Conservation (phyloP, 192 early-diverging fungal genomes). For the Coemansia aciculifera region DNA sequence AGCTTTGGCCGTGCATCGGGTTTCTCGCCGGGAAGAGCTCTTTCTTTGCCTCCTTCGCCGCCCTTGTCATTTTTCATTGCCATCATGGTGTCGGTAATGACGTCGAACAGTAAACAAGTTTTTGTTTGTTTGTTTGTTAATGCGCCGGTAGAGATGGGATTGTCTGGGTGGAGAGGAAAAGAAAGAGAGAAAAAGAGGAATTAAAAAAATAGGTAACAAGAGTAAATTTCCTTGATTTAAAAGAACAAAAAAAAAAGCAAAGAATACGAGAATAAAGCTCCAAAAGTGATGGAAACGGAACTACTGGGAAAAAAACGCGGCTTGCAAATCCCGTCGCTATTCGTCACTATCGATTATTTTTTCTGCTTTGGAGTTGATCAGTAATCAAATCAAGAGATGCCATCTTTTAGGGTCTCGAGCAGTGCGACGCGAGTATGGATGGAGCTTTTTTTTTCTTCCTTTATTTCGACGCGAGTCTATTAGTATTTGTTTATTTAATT, state of each 20-base stretch:
- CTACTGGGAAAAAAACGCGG: neutral
- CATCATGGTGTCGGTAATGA: conserved; percentile 17
- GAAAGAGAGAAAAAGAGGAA: neutral
- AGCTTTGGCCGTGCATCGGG: conserved; percentile 4
- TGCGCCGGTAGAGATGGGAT: neutral
- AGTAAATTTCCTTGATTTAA: neutral
- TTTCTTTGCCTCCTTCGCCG: conserved; percentile 1
- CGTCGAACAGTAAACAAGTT: neutral
- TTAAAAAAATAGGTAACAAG: neutral
- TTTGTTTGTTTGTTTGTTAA: neutral
- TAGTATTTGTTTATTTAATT: neutral
- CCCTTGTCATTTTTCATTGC: conserved; percentile 28
- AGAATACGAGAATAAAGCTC: neutral
- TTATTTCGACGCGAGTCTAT: neutral
- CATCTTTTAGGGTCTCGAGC: neutral
- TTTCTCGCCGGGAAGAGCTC: neutral
- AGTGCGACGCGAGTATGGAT: neutral
- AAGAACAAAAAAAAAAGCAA: neutral
- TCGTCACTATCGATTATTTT: neutral
- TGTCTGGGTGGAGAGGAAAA: neutral
- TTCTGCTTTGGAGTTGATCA: neutral
- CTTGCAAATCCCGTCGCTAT: neutral
- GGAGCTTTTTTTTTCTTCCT: neutral
- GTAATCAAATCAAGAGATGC: neutral
- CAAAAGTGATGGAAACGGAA: too few relatives aligned